phyloP scores from a whole-genome alignment of 148 eudicot species.

The Talinum fruticosum region DNA sequence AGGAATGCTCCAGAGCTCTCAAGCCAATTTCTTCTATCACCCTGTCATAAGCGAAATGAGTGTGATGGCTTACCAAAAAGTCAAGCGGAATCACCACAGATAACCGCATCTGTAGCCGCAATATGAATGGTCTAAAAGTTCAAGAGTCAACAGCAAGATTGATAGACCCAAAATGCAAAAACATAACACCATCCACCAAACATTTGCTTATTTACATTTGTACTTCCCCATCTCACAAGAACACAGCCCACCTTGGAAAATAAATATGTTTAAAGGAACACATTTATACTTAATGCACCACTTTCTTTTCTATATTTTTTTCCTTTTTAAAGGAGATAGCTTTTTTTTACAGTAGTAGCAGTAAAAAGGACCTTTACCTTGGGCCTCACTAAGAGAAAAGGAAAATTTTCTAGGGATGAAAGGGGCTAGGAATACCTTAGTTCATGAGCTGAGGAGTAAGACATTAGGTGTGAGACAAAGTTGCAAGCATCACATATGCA shows the following conservation, averaged over 20 bases:
- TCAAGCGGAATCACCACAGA: not conserved
- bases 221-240: not conserved
- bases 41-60: constrained; percentile 35
- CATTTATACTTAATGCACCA: no score
- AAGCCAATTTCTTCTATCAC: constrained; percentile 66
- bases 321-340: not conserved
- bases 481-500: not conserved
- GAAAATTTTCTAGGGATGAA: no score
- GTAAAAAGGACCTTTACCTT: not conserved
- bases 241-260: not conserved
- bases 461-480: no score
- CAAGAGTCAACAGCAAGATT: not conserved
- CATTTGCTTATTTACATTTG: not conserved
- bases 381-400: not conserved
- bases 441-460: no score
- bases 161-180: not conserved
- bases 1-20: constrained; percentile 54
- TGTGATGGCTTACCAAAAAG: not conserved
- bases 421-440: not conserved
- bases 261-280: not conserved
- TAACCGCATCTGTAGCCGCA: not conserved
- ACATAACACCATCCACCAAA: not conserved
- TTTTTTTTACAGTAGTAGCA: not conserved
- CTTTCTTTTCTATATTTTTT: no score
- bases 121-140: not conserved